These are phyloP conservation scores for Neofusicoccum umdonicola DNA, from an alignment of 2,329 filamentous ascomycete species.

Conservation along the genomic window DNA sequence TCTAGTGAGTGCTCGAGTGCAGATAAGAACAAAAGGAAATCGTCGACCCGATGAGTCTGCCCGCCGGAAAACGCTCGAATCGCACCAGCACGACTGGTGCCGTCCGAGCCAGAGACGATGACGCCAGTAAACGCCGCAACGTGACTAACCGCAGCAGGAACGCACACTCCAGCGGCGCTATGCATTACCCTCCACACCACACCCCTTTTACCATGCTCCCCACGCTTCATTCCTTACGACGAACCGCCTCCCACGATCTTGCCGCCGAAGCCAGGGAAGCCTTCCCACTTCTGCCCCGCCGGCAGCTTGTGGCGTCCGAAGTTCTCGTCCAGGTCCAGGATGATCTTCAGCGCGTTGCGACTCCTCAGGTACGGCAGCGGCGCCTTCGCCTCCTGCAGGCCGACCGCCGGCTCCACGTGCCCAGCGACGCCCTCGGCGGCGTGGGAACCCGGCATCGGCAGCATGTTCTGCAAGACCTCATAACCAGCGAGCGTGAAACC, in stretches of 20 bases:
- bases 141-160: constrained; percentile 5
- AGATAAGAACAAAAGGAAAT: background rate
- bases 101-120: background rate
- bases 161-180: constrained; percentile 5
- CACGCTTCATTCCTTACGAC: constrained; percentile 21
- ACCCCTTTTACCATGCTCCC: constrained; percentile 11
- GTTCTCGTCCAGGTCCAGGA: constrained; percentile 89
- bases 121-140: constrained; percentile 11
- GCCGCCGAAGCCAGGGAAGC: constrained; percentile 37
- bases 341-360: constrained; percentile 91
- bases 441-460: constrained; percentile 70
- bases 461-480: constrained; percentile 77
- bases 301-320: constrained; percentile 74
- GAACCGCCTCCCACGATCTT: constrained; percentile 26
- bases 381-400: constrained; percentile 62
- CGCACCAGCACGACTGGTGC: background rate
- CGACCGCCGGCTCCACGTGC: constrained; percentile 62
- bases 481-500: constrained; percentile 96
- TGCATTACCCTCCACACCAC: constrained; percentile 17
- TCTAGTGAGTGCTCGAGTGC: background rate
- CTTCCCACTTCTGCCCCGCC: constrained; percentile 33
- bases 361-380: constrained; percentile 68
- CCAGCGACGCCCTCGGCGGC: constrained; percentile 53
- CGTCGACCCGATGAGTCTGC: background rate
- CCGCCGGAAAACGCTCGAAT: constrained; percentile 12